Conservation (phyloP, 2,329 filamentous ascomycete species). For the Rhinocladiella mackenziei region DNA sequence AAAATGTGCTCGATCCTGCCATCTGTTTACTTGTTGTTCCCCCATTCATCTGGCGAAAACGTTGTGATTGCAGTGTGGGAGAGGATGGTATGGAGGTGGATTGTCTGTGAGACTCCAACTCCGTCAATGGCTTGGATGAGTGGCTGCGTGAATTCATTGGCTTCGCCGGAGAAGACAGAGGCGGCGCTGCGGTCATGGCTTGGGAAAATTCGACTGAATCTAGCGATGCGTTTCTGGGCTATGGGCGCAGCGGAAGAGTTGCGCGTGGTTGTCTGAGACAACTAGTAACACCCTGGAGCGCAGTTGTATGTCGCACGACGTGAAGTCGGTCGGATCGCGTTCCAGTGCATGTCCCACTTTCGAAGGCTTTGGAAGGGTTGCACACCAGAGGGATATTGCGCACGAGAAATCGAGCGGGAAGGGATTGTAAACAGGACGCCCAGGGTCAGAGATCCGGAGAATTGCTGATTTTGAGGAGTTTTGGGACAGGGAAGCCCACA, state of each 20-base stretch:
- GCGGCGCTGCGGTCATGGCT: conserved; percentile 5
- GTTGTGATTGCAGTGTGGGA: conserved; percentile 6
- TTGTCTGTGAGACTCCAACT: neutral
- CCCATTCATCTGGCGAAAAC: conserved; percentile 6
- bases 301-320: conserved; percentile 22
- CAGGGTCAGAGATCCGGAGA: too few species aligned
- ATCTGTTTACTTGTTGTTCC: conserved; percentile 6
- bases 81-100: conserved; percentile 13
- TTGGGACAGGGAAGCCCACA: too few species aligned
- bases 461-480: too few species aligned
- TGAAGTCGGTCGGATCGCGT: conserved; percentile 8
- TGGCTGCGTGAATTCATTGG: conserved; percentile 12
- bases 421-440: neutral
- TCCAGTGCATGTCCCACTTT: conserved; percentile 14
- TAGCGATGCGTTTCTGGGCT: neutral
- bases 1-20: conserved; percentile 18
- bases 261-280: conserved; percentile 18
- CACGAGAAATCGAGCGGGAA: neutral
- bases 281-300: conserved; percentile 16
- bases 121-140: conserved; percentile 5
- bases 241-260: conserved; percentile 1
- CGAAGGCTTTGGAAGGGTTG: neutral
- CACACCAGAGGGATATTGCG: neutral
- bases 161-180: conserved; percentile 12
- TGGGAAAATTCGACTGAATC: neutral